Percentiles rank a stretch among this genome's conserved stretches.
Conservation (phyloP, 2,329 filamentous ascomycete genomes). For the Teratosphaeria viscida region DNA sequence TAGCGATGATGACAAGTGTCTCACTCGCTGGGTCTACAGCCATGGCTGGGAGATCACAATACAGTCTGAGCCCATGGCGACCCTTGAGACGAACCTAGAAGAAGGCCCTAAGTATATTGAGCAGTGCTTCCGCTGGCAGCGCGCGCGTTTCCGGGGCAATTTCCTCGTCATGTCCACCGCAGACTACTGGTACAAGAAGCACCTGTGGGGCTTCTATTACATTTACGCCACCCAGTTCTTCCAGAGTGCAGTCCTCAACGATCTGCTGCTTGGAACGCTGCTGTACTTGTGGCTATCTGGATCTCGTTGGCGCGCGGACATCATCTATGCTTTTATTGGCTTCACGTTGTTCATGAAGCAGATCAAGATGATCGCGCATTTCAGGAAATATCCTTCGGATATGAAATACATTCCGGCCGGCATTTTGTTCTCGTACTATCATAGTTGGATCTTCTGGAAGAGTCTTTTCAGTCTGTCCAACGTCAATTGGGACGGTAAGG, state of each 20-base stretch:
- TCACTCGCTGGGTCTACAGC: constrained; percentile 44
- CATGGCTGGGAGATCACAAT: constrained; percentile 45
- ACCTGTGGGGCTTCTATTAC: constrained; percentile 47
- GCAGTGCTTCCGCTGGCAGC: constrained; percentile 48
- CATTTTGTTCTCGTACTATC: constrained; percentile 47
- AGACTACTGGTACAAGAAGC: constrained; percentile 23
- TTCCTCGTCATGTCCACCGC: constrained; percentile 34
- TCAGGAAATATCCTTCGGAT: constrained; percentile 42
- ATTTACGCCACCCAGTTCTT: constrained; percentile 45
- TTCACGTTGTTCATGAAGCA: constrained; percentile 49
- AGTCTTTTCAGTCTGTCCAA: constrained; percentile 39
- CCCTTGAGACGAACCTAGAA: constrained; percentile 45
- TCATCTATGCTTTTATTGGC: constrained; percentile 4
- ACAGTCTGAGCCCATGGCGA: constrained; percentile 40
- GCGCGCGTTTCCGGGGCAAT: constrained; percentile 51
- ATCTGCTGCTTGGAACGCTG: constrained; percentile 22
- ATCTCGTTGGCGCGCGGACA: background rate
- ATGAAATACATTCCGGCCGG: constrained; percentile 40
- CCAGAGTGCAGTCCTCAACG: constrained; percentile 48
- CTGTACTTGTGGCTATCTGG: background rate
- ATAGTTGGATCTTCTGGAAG: constrained; percentile 49
- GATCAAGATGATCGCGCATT: constrained; percentile 47
- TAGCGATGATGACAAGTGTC: constrained; percentile 52
- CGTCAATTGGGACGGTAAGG: constrained; percentile 23
- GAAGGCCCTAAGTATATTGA: constrained; percentile 38